Evolutionary conservation across 2,329 filamentous ascomycete genomes (phyloP).

Genomic region (Alternaria conjuncta): DNA sequence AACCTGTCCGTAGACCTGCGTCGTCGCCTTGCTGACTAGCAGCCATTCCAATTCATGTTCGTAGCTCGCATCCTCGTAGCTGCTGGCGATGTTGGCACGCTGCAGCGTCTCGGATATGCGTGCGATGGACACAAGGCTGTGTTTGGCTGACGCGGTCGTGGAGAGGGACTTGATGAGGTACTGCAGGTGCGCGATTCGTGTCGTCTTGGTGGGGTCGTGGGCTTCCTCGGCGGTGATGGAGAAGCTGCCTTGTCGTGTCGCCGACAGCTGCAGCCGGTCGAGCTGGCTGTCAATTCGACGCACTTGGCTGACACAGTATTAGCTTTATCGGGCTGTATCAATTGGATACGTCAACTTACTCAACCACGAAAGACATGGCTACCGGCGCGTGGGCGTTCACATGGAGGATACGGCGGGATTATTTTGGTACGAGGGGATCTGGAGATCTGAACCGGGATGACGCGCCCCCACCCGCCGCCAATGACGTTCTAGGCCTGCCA

Average conservation of each 20-base stretch:
- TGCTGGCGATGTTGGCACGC: slow-evolving; percentile 63
- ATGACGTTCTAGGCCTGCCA: slow-evolving; percentile 6
- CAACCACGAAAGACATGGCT: slow-evolving; percentile 52
- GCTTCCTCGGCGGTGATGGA: slow-evolving; percentile 42
- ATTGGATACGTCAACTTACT: slow-evolving; percentile 35
- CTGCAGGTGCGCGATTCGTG: slow-evolving; percentile 65
- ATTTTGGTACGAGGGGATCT: slow-evolving; percentile 8
- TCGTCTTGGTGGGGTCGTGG: slow-evolving; percentile 51
- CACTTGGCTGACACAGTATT: slow-evolving; percentile 55
- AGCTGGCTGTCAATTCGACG: slow-evolving; percentile 64
- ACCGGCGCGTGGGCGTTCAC: slow-evolving; percentile 27
- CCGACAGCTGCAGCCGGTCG: slow-evolving; percentile 61
- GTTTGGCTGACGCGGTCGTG: slow-evolving; percentile 68
- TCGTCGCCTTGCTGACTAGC: slow-evolving; percentile 85
- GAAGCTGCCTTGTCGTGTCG: slow-evolving; percentile 36
- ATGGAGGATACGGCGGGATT: slow-evolving; percentile 7
- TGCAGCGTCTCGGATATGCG: slow-evolving; percentile 67
- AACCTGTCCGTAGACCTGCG: slow-evolving; percentile 86
- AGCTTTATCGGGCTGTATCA: not conserved
- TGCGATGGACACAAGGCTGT: slow-evolving; percentile 64
- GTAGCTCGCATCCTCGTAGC: slow-evolving; percentile 53
- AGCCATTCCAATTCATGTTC: slow-evolving; percentile 89
- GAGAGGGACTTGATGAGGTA: slow-evolving; percentile 74
- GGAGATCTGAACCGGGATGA: slow-evolving; percentile 14
- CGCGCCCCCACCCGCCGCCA: slow-evolving; percentile 5